Base-by-base conservation (phyloP, 768 basidiomycete genomes). In the Sarcomyxa edulis region DNA sequence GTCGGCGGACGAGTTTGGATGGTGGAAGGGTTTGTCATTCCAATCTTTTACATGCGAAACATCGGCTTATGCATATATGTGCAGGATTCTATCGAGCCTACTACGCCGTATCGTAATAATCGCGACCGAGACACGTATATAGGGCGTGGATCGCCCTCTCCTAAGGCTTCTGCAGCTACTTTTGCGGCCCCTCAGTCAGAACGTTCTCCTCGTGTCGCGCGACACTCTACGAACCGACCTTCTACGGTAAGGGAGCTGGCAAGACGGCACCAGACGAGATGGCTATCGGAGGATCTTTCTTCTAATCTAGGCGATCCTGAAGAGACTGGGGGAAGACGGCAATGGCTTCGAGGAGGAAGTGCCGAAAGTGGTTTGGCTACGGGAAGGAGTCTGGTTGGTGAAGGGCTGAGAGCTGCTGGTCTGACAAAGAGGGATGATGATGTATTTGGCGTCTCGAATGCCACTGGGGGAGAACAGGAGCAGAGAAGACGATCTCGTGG, bases 401-500 rank as follows among this genome's bases (percentile, higher is more conserved):
- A 87, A 55, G 78, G 77, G 11, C 51, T 89, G 42, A 69, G 80
- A 33, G 82, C 84, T 0, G 84, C 85, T 0, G 87, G 86, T 7
- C 61, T 88, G 40, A 70, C 68, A 53, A 32, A 44, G 48, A 44
- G 42, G 21, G 43, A 39, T 25, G 35, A 29, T 4, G 58, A 61
- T 37, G 44, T 59, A 23, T 62, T 57, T 44, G 47, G 42, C 38
- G 58, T 52, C 47, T 53, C 43, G 39, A 52, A 42, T 2, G 49
- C 50, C 26, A 62, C 69, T 23, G 63, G 69, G 37, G 57, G 59
- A 29, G 48, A 54, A 34, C 46, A 52, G 19, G 45, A 54, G 15
- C 42, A 51, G 44, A 48, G 53, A 30, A 43, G 51, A 22, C 52
- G 40, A 55, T 50, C 47, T 46, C 52, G 31, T 40, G 47, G 55